Base-by-base conservation (phyloP, 148 eudicot species). In the Cornus kousa region DNA sequence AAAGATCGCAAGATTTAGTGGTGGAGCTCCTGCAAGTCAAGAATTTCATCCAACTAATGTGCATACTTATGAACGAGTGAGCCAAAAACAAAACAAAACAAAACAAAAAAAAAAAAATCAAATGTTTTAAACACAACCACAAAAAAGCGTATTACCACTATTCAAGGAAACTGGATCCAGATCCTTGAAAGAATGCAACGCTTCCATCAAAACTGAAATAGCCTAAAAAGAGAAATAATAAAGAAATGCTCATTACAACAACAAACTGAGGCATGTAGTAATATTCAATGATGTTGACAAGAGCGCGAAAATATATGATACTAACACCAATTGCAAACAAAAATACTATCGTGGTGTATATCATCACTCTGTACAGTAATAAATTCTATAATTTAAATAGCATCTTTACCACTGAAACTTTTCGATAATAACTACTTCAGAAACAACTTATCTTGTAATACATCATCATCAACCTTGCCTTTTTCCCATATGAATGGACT, bases 1-100 rank as follows among this genome's bases (percentile, higher is more conserved):
- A 78, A 94, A 97, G 77, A 94, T 92, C 67, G 99, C 99, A 75
- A 97, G 92, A 85, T 91, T 91, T 67, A 97, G 87, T 20, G 98
- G 95, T 66, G 94, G 74, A 32, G 76, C 82, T 75, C 97, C 99
- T 97, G 89, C 71, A 84, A 81, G 57, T 5, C 39, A 77, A 31
- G 70, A 76, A 72, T 57, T 28, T 74, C 37, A 24, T 40, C 55
- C 77, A 64, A 35, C 40, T 4, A 66, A 70, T 31, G 53, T 24
- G 39, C 57, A 71, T 13, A 46, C 19, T 33, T 14, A n/a, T 74
- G 55, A 46, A 74, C 11, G 62, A 50, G 35, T 28, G 22, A 70
- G 35, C 28, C 81, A 71, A 43, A 72, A n/a, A n/a, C n/a, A n/a
- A n/a, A n/a, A n/a, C n/a, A n/a, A n/a, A n/a, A n/a, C n/a, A n/a